Conservation (phyloP, 2,329 filamentous ascomycete genomes). For the Trichoderma breve region DNA sequence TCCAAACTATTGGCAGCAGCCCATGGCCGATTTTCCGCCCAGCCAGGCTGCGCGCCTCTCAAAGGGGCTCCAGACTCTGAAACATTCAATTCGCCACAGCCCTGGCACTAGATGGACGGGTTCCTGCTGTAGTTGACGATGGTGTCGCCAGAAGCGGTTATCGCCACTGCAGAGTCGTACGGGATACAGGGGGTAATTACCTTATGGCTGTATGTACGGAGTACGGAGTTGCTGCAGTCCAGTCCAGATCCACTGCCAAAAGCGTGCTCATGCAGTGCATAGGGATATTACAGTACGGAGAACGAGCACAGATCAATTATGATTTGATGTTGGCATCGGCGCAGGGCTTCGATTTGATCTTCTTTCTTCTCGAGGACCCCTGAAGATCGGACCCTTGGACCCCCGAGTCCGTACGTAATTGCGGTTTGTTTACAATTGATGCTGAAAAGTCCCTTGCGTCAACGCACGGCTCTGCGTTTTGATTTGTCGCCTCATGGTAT, state of each 20-base stretch:
- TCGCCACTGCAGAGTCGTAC: slow-evolving; percentile 4
- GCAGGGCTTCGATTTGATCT: not conserved
- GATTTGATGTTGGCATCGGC: not conserved
- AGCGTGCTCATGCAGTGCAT: not conserved
- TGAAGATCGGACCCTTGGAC: not conserved
- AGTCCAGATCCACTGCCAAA: not conserved
- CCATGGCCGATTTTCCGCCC: not conserved
- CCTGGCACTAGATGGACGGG: not conserved
- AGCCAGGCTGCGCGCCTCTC: not conserved
- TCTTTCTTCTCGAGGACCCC: not conserved
- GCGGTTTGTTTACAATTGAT: not conserved
- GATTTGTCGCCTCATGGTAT: not conserved
- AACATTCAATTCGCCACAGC: not conserved
- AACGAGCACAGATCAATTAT: not conserved
- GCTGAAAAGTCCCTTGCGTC: not conserved
- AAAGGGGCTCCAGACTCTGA: not conserved
- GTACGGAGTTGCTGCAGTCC: not conserved
- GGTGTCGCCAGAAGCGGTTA: not conserved
- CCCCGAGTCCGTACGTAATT: not conserved
- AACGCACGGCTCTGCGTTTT: not conserved
- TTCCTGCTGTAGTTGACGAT: slow-evolving; percentile 16
- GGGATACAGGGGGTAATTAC: not conserved
- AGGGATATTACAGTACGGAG: not conserved
- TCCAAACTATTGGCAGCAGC: not conserved
- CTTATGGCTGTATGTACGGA: not conserved